These are phyloP conservation scores for Coniferiporia weirii DNA, from an alignment of 1,284 basidiomycete species.

Conservation along the genomic window DNA sequence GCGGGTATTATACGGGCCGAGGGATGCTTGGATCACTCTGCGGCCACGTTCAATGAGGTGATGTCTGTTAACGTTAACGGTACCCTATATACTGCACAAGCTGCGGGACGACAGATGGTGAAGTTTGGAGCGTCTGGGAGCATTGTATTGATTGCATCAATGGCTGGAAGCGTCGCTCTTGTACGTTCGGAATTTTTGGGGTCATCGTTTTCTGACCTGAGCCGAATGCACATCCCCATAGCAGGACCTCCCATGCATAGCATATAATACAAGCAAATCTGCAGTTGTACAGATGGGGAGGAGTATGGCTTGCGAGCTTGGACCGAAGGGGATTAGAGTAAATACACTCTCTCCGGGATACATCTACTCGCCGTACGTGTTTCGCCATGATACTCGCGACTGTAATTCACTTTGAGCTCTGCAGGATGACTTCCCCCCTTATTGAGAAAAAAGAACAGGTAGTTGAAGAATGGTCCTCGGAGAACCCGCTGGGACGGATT, in stretches of 20 bases:
- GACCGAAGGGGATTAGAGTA: slow-evolving; percentile 63
- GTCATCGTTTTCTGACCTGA: too few species aligned
- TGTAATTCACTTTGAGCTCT: background rate
- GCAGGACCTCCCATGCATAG: slow-evolving; percentile 69
- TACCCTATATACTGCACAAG: slow-evolving; percentile 36
- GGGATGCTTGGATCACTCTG: slow-evolving; percentile 67
- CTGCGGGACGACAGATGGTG: slow-evolving; percentile 66
- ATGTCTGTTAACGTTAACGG: slow-evolving; percentile 73
- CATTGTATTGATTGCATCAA: slow-evolving; percentile 79
- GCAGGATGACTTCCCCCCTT: slow-evolving; percentile 66
- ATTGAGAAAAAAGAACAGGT: slow-evolving; percentile 66
- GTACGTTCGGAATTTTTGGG: too few species aligned
- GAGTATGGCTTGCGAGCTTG: slow-evolving; percentile 82
- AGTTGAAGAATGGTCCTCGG: slow-evolving; percentile 60
- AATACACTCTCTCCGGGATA: slow-evolving; percentile 74
- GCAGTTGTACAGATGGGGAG: slow-evolving; percentile 79
- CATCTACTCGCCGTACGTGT: slow-evolving; percentile 66
- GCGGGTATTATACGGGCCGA: slow-evolving; percentile 64
- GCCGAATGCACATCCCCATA: too few species aligned
- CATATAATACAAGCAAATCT: slow-evolving; percentile 79
- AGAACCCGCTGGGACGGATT: slow-evolving; percentile 73
- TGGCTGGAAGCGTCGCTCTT: slow-evolving; percentile 74
- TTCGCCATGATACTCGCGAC: background rate
- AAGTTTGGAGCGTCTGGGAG: slow-evolving; percentile 68
- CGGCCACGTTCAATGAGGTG: slow-evolving; percentile 65